A percentile compares a stretch with the other conserved stretches of the same genome.
phyloP scores from a whole-genome alignment of 495 filamentous ascomycete genomes.

The Stereocaulon alpinum region DNA sequence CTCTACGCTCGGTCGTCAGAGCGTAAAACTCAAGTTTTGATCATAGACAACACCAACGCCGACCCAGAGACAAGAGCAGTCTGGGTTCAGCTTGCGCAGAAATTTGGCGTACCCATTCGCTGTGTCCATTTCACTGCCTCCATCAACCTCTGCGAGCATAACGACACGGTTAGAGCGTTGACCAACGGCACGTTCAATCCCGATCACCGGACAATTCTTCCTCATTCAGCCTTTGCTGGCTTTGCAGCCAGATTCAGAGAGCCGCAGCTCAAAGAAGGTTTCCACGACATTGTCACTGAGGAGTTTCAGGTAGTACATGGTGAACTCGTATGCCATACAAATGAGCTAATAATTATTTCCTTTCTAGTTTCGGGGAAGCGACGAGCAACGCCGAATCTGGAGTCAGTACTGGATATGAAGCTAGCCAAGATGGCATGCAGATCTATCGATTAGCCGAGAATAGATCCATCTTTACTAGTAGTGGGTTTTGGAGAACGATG shows the following conservation, averaged over 20 bases:
- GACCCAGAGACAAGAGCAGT: slow-evolving; percentile 59
- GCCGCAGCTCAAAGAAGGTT: slow-evolving; percentile 68
- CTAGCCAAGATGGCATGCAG: neutral
- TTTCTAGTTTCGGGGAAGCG: slow-evolving; percentile 44
- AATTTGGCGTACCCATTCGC: slow-evolving; percentile 63
- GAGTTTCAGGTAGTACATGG: slow-evolving; percentile 49
- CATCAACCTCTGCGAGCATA: slow-evolving; percentile 70
- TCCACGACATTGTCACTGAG: slow-evolving; percentile 62
- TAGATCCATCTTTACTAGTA: neutral
- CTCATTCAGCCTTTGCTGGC: slow-evolving; percentile 65
- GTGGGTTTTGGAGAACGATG: neutral
- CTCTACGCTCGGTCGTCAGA: neutral
- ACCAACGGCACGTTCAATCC: slow-evolving; percentile 54
- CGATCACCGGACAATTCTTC: slow-evolving; percentile 63
- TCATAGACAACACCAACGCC: slow-evolving; percentile 84
- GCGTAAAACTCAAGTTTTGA: neutral
- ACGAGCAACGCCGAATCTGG: slow-evolving; percentile 52
- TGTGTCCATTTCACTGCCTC: slow-evolving; percentile 76
- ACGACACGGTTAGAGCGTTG: slow-evolving; percentile 72
- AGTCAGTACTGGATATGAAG: slow-evolving; percentile 58
- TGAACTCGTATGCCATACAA: slow-evolving; percentile 8
- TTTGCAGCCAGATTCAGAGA: slow-evolving; percentile 60
- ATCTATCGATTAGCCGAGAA: neutral
- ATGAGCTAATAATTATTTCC: slow-evolving; percentile 13
- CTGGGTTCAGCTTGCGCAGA: slow-evolving; percentile 66